Conservation (phyloP, 305 asterid genomes). For the Solanum chacoense region DNA sequence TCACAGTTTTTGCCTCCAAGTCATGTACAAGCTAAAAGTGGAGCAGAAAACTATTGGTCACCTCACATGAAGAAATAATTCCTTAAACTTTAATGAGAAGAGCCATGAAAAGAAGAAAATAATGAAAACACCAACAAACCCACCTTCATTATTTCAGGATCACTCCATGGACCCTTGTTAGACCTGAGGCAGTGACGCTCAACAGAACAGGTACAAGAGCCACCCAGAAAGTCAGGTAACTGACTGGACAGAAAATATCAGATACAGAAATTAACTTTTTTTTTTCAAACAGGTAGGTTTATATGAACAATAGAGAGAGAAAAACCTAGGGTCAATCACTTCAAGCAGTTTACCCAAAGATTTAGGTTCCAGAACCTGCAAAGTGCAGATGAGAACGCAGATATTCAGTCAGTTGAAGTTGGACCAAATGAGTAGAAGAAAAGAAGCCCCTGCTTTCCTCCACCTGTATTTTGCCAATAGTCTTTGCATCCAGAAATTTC, state of each 20-base stretch:
- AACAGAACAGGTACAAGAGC: constrained; percentile 64
- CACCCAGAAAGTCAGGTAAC: constrained; percentile 90
- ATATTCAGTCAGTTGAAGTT: not conserved
- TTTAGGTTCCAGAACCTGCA: constrained; percentile 69
- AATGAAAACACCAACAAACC: not conserved
- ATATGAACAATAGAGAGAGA: constrained; percentile 3
- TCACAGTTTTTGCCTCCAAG: constrained; percentile 41
- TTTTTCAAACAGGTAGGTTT: not conserved
- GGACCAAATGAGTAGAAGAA: not conserved
- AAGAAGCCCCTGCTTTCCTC: not conserved
- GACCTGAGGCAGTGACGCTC: constrained; percentile 91
- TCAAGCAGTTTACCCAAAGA: constrained; percentile 70
- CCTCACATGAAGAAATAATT: not conserved
- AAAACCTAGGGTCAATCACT: constrained; percentile 67
- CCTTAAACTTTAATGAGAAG: not conserved
- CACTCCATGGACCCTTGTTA: constrained; percentile 87
- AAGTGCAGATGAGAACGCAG: constrained; percentile 1
- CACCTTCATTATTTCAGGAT: constrained; percentile 86
- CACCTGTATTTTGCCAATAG: constrained; percentile 72
- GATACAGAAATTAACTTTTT: not conserved
- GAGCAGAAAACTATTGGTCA: not conserved
- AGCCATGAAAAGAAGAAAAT: not conserved
- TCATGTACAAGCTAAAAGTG: constrained; percentile 47
- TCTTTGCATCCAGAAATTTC: constrained; percentile 75
- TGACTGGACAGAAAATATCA: constrained; percentile 41